Percentiles rank a stretch among this genome's conserved stretches.
Evolutionary conservation across 495 filamentous ascomycete species (phyloP).

Genomic region (Podospora anserina): DNA sequence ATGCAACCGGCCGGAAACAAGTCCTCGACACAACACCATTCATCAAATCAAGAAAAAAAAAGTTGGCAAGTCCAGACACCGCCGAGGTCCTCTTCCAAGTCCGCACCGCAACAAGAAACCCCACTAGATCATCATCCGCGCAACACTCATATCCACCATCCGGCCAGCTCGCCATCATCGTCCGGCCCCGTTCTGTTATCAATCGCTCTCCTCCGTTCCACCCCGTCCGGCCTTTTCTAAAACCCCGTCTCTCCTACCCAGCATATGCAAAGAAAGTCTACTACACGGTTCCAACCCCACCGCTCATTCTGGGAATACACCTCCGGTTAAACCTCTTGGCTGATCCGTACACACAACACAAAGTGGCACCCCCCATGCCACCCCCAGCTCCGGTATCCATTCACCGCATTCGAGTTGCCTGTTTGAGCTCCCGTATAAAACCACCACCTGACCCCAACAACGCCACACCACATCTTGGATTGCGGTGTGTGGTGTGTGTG

Average conservation of each 20-base stretch:
- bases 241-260: background rate
- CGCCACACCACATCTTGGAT: background rate
- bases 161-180: background rate
- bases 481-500: too few species aligned
- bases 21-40: background rate
- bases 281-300: background rate
- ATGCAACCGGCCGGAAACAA: background rate
- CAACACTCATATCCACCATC: background rate
- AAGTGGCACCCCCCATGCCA: background rate
- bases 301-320: background rate
- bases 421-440: background rate
- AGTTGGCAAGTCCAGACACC: background rate
- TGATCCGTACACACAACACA: background rate
- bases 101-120: background rate
- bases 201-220: background rate
- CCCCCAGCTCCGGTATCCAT: background rate
- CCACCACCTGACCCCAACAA: background rate
- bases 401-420: background rate
- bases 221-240: background rate
- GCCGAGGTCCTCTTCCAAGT: background rate
- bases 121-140: background rate
- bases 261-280: too few species aligned
- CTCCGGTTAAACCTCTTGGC: background rate
- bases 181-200: background rate
- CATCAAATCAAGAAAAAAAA: background rate